Conservation (phyloP, 805 yeast genomes). For the Candida ficus region DNA sequence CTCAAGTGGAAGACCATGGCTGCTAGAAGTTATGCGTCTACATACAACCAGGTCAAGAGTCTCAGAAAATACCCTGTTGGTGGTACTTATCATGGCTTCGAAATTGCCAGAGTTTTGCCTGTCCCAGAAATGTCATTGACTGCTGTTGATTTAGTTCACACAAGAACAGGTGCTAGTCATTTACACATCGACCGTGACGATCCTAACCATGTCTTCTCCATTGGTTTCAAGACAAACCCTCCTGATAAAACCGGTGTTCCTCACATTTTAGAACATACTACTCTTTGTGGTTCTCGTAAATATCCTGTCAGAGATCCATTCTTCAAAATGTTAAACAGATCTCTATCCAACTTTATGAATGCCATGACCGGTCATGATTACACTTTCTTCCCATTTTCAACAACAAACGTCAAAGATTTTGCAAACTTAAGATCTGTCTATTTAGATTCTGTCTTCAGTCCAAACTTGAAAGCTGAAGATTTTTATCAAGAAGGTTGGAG, state of each 20-base stretch:
- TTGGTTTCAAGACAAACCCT: slow-evolving; percentile 90
- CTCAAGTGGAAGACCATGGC: slow-evolving; percentile 2
- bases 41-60: slow-evolving; percentile 29
- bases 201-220: slow-evolving; percentile 79
- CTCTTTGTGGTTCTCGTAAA: slow-evolving; percentile 86
- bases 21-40: slow-evolving; percentile 17
- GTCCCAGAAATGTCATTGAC: slow-evolving; percentile 79
- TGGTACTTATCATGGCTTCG: slow-evolving; percentile 57
- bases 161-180: slow-evolving; percentile 69
- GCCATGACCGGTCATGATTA: slow-evolving; percentile 98
- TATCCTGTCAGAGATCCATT: slow-evolving; percentile 97
- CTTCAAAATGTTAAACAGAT: slow-evolving; percentile 92
- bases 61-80: slow-evolving; percentile 61
- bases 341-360: slow-evolving; percentile 95
- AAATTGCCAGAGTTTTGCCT: slow-evolving; percentile 54
- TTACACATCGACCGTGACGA: slow-evolving; percentile 83
- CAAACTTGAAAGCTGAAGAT: slow-evolving; percentile 71
- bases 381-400: slow-evolving; percentile 93
- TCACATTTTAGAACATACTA: slow-evolving; percentile 93
- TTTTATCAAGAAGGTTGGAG: slow-evolving; percentile 98
- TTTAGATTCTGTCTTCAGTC: slow-evolving; percentile 80
- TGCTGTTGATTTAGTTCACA: slow-evolving; percentile 70
- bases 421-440: slow-evolving; percentile 82
- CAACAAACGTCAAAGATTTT: slow-evolving; percentile 81
- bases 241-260: slow-evolving; percentile 96